Evolutionary conservation across 768 basidiomycete species (phyloP), one percentile per base, ranked within the genome.

Genomic region (Russula dissimulans): DNA sequence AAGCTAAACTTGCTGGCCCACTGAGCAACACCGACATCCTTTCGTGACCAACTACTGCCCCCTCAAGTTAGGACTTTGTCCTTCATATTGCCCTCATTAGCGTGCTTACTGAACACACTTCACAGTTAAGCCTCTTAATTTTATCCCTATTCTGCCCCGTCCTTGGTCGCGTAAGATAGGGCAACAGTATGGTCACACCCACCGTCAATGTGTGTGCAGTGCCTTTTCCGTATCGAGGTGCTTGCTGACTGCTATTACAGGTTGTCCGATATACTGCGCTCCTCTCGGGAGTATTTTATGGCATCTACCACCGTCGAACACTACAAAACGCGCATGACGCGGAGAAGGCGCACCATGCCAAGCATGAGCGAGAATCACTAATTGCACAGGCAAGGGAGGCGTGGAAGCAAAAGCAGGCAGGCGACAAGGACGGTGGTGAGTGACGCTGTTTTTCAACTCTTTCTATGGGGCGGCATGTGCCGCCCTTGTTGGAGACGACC

Each of bases 181-280:
- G 53, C 63, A 32, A 48, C 55, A 65, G 48, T 34, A 29, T 63
- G 48, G 59, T 45, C 48, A 64, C 65, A 47, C 52, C 65, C 31
- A 65, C 65, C 32, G 50, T 66, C 43, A 66, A 66, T 29, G 65
- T 66, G 36, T 44, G 65, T 29, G 29, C 39, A 32, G 31, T 7
- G 4, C 45, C 29, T 54, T 44, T 36, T 50, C 32, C 17, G 32
- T 26, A 26, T 26, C 22, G 11, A 14, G 18, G 26, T n/a, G 39
- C 38, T 42, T 42, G 42, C 26, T n/a, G 7, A 47, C n/a, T 17
- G 32, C 32, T 36, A 44, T 11, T 54, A 39, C 32, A 69, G 95
- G 95, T 95, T 73, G 87, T 88, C 69, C 90, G 95, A 70, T 98
- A 95, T 75, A 86, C 92, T 18, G 93, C 95, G 53, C 83, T 99